A percentile compares a stretch with the other conserved stretches of the same genome.
phyloP scores from a whole-genome alignment of 2,329 filamentous ascomycete species.

The Xylariaceae sp. region DNA sequence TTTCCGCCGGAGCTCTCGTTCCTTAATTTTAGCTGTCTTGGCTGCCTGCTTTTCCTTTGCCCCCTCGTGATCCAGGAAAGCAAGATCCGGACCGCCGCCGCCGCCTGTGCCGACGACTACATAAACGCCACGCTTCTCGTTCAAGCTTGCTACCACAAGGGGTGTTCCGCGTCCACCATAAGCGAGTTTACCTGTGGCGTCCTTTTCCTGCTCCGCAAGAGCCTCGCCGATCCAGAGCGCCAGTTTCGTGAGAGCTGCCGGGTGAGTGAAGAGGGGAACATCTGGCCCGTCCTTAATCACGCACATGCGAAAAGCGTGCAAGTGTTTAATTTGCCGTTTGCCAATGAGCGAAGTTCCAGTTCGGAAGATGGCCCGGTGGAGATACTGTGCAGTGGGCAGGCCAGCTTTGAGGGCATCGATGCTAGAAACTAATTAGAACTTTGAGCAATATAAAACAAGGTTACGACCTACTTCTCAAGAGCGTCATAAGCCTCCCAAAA shows the following conservation, averaged over 20 bases:
- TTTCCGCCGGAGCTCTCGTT: conserved; percentile 62
- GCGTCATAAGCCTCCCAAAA: conserved; percentile 78
- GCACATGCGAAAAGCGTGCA: conserved; percentile 92
- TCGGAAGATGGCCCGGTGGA: conserved; percentile 90
- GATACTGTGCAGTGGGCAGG: conserved; percentile 82
- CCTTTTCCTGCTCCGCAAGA: conserved; percentile 85
- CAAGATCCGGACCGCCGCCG: conserved; percentile 76
- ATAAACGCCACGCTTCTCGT: conserved; percentile 86
- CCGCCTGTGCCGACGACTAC: conserved; percentile 92
- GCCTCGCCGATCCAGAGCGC: conserved; percentile 95
- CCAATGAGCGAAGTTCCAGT: conserved; percentile 90
- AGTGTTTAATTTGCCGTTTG: conserved; percentile 91
- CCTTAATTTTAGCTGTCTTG: conserved; percentile 66
- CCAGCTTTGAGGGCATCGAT: conserved; percentile 78
- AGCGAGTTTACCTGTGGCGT: conserved; percentile 70
- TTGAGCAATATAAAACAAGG: neutral
- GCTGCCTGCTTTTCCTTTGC: conserved; percentile 68
- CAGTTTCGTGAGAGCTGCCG: conserved; percentile 89
- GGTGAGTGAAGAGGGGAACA: conserved; percentile 88
- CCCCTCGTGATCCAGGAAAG: conserved; percentile 70
- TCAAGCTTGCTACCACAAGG: conserved; percentile 86
- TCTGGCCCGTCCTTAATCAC: conserved; percentile 96
- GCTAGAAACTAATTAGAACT: conserved; percentile 51
- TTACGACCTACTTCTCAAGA: conserved; percentile 64
- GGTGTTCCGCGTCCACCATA: conserved; percentile 78